Conservation (phyloP, 2,329 filamentous ascomycete genomes). For the Fusarium sp. region DNA sequence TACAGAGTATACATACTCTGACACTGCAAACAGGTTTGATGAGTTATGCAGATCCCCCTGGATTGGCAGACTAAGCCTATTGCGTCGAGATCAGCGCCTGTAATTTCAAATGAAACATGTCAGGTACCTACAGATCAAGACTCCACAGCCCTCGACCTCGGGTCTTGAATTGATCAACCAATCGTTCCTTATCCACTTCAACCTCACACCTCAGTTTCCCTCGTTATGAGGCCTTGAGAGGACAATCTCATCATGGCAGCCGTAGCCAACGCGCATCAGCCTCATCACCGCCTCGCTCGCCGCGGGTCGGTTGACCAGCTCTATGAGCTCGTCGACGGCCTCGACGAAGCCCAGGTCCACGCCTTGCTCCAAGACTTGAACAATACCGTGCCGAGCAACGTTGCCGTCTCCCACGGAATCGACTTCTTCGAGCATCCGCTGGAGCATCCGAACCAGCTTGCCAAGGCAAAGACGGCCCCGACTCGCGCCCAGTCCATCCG, state of each 20-base stretch:
- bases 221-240: constrained; percentile 15
- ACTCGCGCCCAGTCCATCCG: constrained; percentile 28
- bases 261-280: constrained; percentile 16
- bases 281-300: constrained; percentile 15
- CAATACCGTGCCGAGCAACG: constrained; percentile 36
- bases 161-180: constrained; percentile 17
- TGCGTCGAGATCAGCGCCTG: constrained; percentile 2
- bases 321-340: constrained; percentile 35
- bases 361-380: constrained; percentile 35
- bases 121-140: constrained; percentile 9
- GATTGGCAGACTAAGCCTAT: constrained; percentile 9
- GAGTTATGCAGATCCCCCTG: constrained; percentile 24
- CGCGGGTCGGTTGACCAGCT: constrained; percentile 39
- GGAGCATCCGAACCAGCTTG: constrained; percentile 17
- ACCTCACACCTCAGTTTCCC: constrained; percentile 5
- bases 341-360: constrained; percentile 36
- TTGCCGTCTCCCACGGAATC: constrained; percentile 36
- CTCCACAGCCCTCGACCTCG: background rate
- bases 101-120: constrained; percentile 28
- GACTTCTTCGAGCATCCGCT: constrained; percentile 36
- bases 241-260: background rate
- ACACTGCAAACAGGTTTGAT: constrained; percentile 1
- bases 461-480: constrained; percentile 25
- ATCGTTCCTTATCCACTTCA: constrained; percentile 19
- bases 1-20: too few relatives aligned